A percentile compares a stretch with the other conserved stretches of the same genome.
phyloP scores from a whole-genome alignment of 1,139 yeast species.

The Suhomyces guaymorum region DNA sequence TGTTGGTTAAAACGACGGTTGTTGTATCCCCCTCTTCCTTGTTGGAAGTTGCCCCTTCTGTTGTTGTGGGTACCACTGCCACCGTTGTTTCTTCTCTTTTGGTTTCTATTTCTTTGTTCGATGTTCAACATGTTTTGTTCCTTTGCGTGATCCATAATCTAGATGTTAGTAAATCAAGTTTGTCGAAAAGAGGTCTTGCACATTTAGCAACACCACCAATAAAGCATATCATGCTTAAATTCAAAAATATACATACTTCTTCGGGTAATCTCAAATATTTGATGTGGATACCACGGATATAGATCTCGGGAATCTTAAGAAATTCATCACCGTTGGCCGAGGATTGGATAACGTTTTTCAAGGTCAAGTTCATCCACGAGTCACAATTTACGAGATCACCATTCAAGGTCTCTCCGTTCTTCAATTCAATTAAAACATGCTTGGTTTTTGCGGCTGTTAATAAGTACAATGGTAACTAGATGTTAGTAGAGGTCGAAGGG shows the following conservation, averaged over 20 bases:
- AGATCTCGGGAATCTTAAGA: constrained; percentile 71
- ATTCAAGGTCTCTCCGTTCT: constrained; percentile 85
- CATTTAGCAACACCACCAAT: too few relatives aligned
- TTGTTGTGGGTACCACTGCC: constrained; percentile 12
- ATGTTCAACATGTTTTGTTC: constrained; percentile 59
- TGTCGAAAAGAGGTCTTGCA: too few relatives aligned
- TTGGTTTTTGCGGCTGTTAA: constrained; percentile 90
- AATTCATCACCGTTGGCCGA: constrained; percentile 69
- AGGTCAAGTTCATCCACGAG: constrained; percentile 92
- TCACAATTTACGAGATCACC: constrained; percentile 88
- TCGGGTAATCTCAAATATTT: constrained; percentile 51
- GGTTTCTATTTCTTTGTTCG: constrained; percentile 53
- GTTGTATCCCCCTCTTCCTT: constrained; percentile 16
- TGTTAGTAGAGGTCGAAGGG: too few relatives aligned
- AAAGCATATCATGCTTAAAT: too few relatives aligned
- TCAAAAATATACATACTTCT: constrained; percentile 22
- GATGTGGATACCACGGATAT: constrained; percentile 79
- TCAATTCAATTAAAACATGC: constrained; percentile 85
- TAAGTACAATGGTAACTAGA: constrained; percentile 81
- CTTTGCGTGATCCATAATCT: constrained; percentile 80
- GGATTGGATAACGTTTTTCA: constrained; percentile 75
- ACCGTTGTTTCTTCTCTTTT: constrained; percentile 39
- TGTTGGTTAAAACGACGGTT: constrained; percentile 16
- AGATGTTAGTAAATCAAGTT: constrained; percentile 41
- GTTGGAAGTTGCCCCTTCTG: constrained; percentile 14